A percentile compares a stretch with the other conserved stretches of the same genome.
These are phyloP conservation scores for Trypanosoma lewisi DNA, from an alignment of 208 protist species.

Conservation along the genomic window DNA sequence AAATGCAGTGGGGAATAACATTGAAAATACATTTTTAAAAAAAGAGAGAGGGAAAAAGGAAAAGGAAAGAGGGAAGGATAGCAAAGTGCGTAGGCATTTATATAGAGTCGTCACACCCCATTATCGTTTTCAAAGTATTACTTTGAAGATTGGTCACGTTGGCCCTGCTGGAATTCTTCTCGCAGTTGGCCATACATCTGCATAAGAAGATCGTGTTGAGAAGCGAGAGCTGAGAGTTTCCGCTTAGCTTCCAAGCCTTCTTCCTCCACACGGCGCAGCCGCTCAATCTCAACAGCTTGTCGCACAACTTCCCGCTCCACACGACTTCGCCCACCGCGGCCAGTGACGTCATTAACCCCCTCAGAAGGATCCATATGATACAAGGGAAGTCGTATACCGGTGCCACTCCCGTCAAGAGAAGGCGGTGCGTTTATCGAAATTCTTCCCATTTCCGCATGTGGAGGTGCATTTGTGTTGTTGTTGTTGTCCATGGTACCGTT, in stretches of 20 bases:
- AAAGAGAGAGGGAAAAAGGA: slow-evolving; percentile 6
- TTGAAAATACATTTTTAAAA: not conserved
- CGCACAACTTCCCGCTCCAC: slow-evolving; percentile 72
- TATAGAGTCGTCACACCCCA: not conserved
- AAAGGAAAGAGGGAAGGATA: slow-evolving; percentile 12
- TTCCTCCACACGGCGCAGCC: slow-evolving; percentile 34
- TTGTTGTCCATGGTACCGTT: not conserved
- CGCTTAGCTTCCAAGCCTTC: slow-evolving; percentile 30
- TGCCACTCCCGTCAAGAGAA: not conserved
- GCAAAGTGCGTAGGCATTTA: not conserved
- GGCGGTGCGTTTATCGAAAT: not conserved
- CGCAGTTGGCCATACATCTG: slow-evolving; percentile 81
- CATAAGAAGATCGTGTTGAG: slow-evolving; percentile 66
- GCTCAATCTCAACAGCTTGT: slow-evolving; percentile 71
- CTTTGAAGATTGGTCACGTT: not conserved
- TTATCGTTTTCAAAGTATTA: not conserved
- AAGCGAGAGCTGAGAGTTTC: slow-evolving; percentile 36
- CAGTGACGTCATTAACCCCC: not conserved
- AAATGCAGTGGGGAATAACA: too few relatives aligned
- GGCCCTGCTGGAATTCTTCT: slow-evolving; percentile 39
- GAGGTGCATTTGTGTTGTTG: not conserved
- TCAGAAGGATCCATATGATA: slow-evolving; percentile 11
- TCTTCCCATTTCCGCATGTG: not conserved
- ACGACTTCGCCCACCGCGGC: slow-evolving; percentile 23
- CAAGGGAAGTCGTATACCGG: not conserved